Evolutionary conservation across 2,329 filamentous ascomycete genomes (phyloP).

Genomic region (Zymoseptoria passerinii): DNA sequence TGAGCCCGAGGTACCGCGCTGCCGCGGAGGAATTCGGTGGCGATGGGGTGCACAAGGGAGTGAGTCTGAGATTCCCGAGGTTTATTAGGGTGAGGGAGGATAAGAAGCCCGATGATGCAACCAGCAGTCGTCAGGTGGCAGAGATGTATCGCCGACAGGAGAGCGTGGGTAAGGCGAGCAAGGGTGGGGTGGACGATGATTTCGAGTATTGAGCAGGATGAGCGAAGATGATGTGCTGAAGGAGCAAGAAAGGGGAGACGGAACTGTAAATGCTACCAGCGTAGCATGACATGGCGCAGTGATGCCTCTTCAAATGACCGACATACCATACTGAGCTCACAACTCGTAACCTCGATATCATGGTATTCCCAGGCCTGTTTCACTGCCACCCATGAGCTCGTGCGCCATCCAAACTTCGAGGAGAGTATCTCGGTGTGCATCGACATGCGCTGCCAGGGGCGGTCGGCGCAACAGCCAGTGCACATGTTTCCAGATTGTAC

Average conservation of each 20-base stretch:
- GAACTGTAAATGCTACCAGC: neutral
- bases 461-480: too few relatives aligned
- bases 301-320: too few relatives aligned
- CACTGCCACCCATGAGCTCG: too few relatives aligned
- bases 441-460: too few relatives aligned
- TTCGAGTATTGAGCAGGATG: constrained; percentile 70
- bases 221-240: neutral
- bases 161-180: constrained; percentile 77
- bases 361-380: too few relatives aligned
- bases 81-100: constrained; percentile 91
- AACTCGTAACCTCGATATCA: too few relatives aligned
- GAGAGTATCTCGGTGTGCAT: too few relatives aligned
- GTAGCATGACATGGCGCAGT: neutral
- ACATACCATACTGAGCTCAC: too few relatives aligned
- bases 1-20: constrained; percentile 90
- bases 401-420: too few relatives aligned
- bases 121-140: constrained; percentile 72
- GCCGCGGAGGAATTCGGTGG: constrained; percentile 67
- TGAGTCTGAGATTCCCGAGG: constrained; percentile 81
- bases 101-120: constrained; percentile 91
- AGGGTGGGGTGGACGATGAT: constrained; percentile 83
- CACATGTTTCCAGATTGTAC: too few relatives aligned
- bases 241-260: neutral
- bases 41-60: constrained; percentile 58
- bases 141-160: constrained; percentile 98